Percentiles rank a stretch among this genome's conserved stretches.
phyloP scores from a whole-genome alignment of 768 basidiomycete species.

The Hypsizygus marmoreus region DNA sequence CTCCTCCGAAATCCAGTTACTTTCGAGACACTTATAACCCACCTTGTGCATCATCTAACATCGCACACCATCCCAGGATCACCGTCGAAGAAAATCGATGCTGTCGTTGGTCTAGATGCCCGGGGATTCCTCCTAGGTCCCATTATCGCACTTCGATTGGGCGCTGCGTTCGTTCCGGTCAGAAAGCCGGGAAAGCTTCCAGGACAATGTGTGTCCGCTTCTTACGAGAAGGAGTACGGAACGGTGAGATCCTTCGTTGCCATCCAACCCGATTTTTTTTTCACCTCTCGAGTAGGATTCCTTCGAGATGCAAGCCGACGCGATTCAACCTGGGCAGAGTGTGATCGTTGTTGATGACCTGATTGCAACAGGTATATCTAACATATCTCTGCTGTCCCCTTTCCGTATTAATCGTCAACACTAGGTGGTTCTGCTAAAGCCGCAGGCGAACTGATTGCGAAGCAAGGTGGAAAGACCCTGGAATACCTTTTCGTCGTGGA shows the following conservation, averaged over 20 bases:
- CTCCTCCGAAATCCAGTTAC: conserved; percentile 82
- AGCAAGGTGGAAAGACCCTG: conserved; percentile 80
- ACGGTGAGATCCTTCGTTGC: conserved; percentile 45
- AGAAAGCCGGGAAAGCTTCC: conserved; percentile 96
- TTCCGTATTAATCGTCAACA: conserved; percentile 1
- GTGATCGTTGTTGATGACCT: conserved; percentile 93
- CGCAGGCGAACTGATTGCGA: conserved; percentile 84
- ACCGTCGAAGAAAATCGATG: conserved; percentile 75
- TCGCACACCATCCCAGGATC: conserved; percentile 70
- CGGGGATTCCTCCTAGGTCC: conserved; percentile 96
- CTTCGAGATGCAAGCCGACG: conserved; percentile 94
- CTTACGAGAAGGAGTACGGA: conserved; percentile 94
- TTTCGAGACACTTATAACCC: conserved; percentile 89
- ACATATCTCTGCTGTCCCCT: neutral
- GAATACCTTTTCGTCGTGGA: conserved; percentile 97
- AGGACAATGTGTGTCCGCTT: conserved; percentile 71
- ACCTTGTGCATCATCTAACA: conserved; percentile 83
- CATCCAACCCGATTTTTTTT: neutral
- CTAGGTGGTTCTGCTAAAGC: conserved; percentile 91
- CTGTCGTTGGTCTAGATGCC: conserved; percentile 93
- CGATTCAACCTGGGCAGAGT: conserved; percentile 79
- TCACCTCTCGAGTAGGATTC: conserved; percentile 57
- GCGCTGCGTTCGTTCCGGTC: conserved; percentile 95
- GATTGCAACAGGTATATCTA: conserved; percentile 82
- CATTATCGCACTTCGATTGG: conserved; percentile 84